Evolutionary conservation across 306 rosid species (phyloP), one percentile per base, ranked within the genome.

Genomic region (Medicago lupulina): DNA sequence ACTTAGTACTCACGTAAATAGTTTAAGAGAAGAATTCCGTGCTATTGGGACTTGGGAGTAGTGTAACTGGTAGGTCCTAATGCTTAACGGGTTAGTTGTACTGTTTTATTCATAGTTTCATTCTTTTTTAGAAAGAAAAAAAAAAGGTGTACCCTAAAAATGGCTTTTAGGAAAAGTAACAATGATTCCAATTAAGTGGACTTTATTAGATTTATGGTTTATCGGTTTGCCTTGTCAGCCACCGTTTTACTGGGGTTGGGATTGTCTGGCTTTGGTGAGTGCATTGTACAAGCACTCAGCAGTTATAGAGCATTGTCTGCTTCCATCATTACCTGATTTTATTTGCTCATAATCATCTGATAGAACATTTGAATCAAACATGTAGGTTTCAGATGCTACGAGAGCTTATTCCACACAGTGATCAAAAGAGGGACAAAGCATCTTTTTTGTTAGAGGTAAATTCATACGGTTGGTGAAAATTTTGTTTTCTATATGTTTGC

Each of bases 361-460:
- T 69, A 17, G 70, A 46, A 71, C 49, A 46, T 74, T 17, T 51
- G 66, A 77, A 51, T 71, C 73, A 36, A 36, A 60, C 49, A 44
- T 82, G 84, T 88, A 96, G 99, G 82, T 92, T 96, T 85, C 99
- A 90, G 82, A 96, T 83, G 97, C 80, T 96, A 83, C 84, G 98
- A 74, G 96, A 88, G 73, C 88, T 96, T 80, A 92, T 96, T 85
- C 99, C 99, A 60, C 93, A 87, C 79, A 87, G 93, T 78, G 99
- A 92, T 82, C 99, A 96, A 83, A 96, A 92, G 87, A 96, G 98
- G 83, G 99, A 96, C 74, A 96, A 96, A 86, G 98, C 99, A 28
- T 96, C 99, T 14, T 96, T 96, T 83, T 78, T 96, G 73, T 84
- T 92, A 76, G 99, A 92, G 97, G 99, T 96, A 74, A 43, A 63